Percentiles rank a stretch among this genome's conserved stretches.
Evolutionary conservation across 495 filamentous ascomycete species (phyloP).

Genomic region (Thermochaetoides thermophila): DNA sequence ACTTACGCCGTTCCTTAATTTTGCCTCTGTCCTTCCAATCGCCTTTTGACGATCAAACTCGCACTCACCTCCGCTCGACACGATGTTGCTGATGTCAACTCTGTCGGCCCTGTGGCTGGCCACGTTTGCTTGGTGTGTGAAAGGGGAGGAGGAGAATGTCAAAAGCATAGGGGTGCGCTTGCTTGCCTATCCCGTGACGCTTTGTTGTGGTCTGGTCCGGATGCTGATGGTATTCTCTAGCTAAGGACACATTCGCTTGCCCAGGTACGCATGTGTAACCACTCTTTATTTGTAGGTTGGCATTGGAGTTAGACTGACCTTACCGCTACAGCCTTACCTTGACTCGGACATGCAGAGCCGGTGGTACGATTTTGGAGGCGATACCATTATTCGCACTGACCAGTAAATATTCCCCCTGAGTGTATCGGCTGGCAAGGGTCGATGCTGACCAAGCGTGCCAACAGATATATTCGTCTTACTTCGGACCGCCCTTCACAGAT

Average conservation of each 20-base stretch:
- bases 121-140: slow-evolving; percentile 32
- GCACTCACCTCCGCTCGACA: slow-evolving; percentile 1
- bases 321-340: slow-evolving; percentile 60
- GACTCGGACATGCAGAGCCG: slow-evolving; percentile 97
- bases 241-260: slow-evolving; percentile 63
- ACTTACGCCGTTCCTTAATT: slow-evolving; percentile 1
- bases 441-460: neutral
- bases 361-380: slow-evolving; percentile 98
- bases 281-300: slow-evolving; percentile 4
- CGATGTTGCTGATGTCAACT: slow-evolving; percentile 34
- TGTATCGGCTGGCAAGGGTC: neutral
- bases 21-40: too few species aligned
- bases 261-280: slow-evolving; percentile 32
- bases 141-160: slow-evolving; percentile 33
- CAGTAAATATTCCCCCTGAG: slow-evolving; percentile 38
- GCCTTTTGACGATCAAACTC: neutral
- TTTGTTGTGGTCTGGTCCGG: neutral
- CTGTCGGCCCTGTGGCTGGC: slow-evolving; percentile 42
- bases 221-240: slow-evolving; percentile 23
- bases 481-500: slow-evolving; percentile 77
- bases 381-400: slow-evolving; percentile 86
- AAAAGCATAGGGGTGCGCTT: slow-evolving; percentile 39
- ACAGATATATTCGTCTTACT: slow-evolving; percentile 81
- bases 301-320: slow-evolving; percentile 2
- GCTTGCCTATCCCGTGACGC: neutral